phyloP scores from a whole-genome alignment of 2,329 filamentous ascomycete genomes.

The Arthrinium phaeospermum region DNA sequence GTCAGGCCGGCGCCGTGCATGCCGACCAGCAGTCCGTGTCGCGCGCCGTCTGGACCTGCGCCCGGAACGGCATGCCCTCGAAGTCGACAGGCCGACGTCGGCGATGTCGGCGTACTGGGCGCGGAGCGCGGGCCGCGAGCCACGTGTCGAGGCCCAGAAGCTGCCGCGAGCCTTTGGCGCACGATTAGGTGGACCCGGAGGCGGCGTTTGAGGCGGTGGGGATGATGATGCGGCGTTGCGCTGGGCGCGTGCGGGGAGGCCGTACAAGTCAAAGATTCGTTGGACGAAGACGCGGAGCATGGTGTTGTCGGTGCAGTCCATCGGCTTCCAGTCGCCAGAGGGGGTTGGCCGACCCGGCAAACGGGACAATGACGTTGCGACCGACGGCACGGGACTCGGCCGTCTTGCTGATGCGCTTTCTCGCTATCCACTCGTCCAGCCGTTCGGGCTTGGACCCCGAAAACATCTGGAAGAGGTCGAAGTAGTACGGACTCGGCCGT shows the following conservation, averaged over 20 bases:
- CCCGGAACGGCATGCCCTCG: constrained; percentile 41
- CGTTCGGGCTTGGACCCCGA: background rate
- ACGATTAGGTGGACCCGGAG: background rate
- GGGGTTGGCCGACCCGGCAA: constrained; percentile 8
- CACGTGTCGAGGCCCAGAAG: constrained; percentile 5
- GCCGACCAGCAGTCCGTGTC: constrained; percentile 49
- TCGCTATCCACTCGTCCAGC: background rate
- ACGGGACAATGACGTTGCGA: constrained; percentile 1
- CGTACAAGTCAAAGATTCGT: constrained; percentile 7
- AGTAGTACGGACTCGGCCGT: background rate
- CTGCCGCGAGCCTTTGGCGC: constrained; percentile 9
- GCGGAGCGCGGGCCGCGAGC: background rate
- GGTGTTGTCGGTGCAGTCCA: constrained; percentile 12
- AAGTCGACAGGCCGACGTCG: constrained; percentile 40
- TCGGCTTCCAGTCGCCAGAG: constrained; percentile 17
- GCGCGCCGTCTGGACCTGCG: constrained; percentile 43
- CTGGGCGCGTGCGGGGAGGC: background rate
- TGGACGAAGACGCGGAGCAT: constrained; percentile 14
- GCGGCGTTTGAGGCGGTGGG: background rate
- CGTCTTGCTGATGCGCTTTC: background rate
- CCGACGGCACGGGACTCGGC: background rate
- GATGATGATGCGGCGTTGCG: background rate
- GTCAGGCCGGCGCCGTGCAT: constrained; percentile 51
- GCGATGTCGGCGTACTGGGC: background rate
- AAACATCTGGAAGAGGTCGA: constrained; percentile 14